These are phyloP conservation scores for Neonothopanus nambi DNA, from an alignment of 1,284 basidiomycete species.

Conservation along the genomic window DNA sequence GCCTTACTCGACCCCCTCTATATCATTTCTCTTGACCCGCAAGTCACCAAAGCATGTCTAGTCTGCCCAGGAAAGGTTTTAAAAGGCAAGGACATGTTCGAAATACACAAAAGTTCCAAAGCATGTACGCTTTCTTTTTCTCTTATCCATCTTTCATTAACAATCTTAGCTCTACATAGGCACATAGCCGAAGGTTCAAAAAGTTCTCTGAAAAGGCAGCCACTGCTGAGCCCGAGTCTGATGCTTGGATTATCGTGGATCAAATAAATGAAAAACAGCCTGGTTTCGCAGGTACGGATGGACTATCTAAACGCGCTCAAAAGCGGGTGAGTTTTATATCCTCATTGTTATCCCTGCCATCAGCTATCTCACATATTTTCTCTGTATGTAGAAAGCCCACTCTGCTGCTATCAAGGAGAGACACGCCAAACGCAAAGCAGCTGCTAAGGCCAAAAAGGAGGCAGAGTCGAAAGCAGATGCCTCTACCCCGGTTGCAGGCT, in stretches of 20 bases:
- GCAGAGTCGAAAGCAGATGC: too few species aligned
- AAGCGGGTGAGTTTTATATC: conserved; percentile 50
- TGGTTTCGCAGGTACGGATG: conserved; percentile 12
- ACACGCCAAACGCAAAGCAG: conserved; percentile 9
- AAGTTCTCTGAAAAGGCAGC: conserved; percentile 46
- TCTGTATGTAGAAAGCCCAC: conserved; percentile 40
- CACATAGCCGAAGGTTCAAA: conserved; percentile 59
- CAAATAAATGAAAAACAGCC: conserved; percentile 16
- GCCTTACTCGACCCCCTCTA: conserved; percentile 68
- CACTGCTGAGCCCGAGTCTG: conserved; percentile 38
- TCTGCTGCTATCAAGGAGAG: conserved; percentile 8
- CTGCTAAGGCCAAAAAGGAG: conserved; percentile 4
- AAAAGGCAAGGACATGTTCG: conserved; percentile 63
- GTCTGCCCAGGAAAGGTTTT: conserved; percentile 76
- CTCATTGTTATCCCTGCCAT: neutral
- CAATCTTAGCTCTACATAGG: conserved; percentile 39
- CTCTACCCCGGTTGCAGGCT: too few species aligned
- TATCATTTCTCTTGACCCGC: conserved; percentile 51
- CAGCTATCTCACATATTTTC: conserved; percentile 4
- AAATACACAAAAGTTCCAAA: conserved; percentile 63
- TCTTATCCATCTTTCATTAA: conserved; percentile 12
- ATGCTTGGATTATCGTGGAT: conserved; percentile 49
- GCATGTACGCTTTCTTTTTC: conserved; percentile 49
- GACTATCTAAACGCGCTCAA: conserved; percentile 53
- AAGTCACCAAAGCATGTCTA: conserved; percentile 57